Evolutionary conservation across 2,329 filamentous ascomycete species (phyloP), one percentile per base, ranked within the genome.

Genomic region (Myriosclerotinia curreyana): DNA sequence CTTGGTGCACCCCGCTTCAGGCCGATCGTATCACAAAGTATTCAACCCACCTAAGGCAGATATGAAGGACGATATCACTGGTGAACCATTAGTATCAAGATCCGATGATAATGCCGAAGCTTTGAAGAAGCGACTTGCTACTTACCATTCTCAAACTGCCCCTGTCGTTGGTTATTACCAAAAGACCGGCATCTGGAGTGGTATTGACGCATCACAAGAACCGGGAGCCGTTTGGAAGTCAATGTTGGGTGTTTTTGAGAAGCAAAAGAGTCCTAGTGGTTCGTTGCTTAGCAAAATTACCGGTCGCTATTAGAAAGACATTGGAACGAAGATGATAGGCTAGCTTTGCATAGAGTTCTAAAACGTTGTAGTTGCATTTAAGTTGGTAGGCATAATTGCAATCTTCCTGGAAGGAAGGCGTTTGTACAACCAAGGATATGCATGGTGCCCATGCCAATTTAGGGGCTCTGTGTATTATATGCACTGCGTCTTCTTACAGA

Each of bases 91-190:
- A 71, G 90, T 98, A 74, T 95, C 98, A 83, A 89, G 95, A 74
- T 94, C 90, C 70, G 95, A 99, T 77, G 95, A 99, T 82, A 99
- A 98, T 78, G 93, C 91, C 72, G 94, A 93, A 11, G 92, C 95
- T 52, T 86, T 99, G 69, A 94, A 92, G 86, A 99, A 97, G 87
- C 90, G 95, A 68, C 84, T 99, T 66, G 82, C 82, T 49, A 97
- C 94, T 66, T 99, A 99, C 80, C 95, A 99, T 81, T 82, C 86
- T 71, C 95, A 99, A 86, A 99, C 95, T 42, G 80, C 86, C 52
- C 95, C 95, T 25, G 95, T 99, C 58, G 93, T 96, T 68, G 84
- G 87, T 65, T 99, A 99, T 84, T 99, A 99, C 86, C 90, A 96
- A 81, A 92, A 92, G 80, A 96, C 91, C 58, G 93, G 93, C 71